Percentiles rank a stretch among this genome's conserved stretches.
phyloP scores from a whole-genome alignment of 1,284 basidiomycete species.

The Ustilago nuda region DNA sequence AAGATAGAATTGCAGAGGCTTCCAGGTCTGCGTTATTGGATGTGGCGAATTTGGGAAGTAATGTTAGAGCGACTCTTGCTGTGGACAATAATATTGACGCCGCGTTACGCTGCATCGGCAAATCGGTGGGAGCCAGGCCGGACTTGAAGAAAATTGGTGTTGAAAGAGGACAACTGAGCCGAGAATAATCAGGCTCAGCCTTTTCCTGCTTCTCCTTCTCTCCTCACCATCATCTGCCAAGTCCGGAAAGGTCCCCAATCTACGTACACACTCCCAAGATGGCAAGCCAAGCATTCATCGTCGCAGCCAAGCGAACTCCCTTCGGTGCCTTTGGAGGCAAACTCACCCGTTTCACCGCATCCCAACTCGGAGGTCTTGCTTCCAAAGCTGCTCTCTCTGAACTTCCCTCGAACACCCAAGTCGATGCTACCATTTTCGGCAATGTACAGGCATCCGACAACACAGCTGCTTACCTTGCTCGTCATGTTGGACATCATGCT shows the following conservation, averaged over 20 bases:
- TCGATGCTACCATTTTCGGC: constrained; percentile 71
- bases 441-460: constrained; percentile 64
- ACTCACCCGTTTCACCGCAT: constrained; percentile 59
- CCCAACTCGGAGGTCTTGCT: constrained; percentile 72
- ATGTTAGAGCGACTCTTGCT: background rate
- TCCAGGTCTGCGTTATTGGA: background rate
- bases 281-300: constrained; percentile 68
- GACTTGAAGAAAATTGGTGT: constrained; percentile 4
- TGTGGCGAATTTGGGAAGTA: background rate
- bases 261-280: constrained; percentile 12
- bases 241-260: background rate
- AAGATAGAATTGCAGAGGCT: constrained; percentile 1
- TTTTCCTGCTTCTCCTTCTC: background rate
- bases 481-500: constrained; percentile 89
- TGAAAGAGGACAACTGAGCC: constrained; percentile 3
- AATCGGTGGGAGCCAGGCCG: constrained; percentile 7
- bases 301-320: constrained; percentile 72
- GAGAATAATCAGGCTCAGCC: background rate
- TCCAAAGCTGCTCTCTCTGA: constrained; percentile 73
- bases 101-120: background rate
- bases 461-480: constrained; percentile 89
- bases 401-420: constrained; percentile 70
- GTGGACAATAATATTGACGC: background rate
- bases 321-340: constrained; percentile 74
- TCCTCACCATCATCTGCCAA: background rate